Percentiles rank a stretch among this genome's conserved stretches.
Conservation (phyloP, 179 eudicot genomes). For the Actinidia arguta region DNA sequence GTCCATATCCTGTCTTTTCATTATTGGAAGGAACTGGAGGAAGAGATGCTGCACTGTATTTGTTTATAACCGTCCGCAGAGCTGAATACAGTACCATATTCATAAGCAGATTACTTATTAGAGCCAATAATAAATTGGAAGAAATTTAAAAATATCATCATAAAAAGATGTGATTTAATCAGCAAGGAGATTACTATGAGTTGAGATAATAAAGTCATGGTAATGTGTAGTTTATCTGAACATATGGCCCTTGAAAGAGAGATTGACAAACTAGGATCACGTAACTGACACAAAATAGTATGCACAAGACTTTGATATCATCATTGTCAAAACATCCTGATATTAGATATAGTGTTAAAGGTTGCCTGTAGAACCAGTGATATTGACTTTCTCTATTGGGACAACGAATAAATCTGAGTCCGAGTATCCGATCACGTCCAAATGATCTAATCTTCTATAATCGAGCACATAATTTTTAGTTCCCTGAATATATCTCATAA, state of each 20-base stretch:
- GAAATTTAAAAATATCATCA: slow-evolving; percentile 1
- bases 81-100: slow-evolving; percentile 50
- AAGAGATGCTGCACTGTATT: slow-evolving; percentile 55
- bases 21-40: slow-evolving; percentile 68
- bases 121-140: slow-evolving; percentile 2
- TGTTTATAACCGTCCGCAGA: slow-evolving; percentile 59
- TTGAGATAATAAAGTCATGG: background rate
- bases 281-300: background rate
- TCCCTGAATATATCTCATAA: too few species aligned
- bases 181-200: background rate
- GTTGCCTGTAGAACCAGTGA: background rate
- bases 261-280: background rate
- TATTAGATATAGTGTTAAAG: background rate
- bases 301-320: background rate
- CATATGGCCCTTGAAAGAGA: background rate
- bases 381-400: too few species aligned
- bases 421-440: too few species aligned
- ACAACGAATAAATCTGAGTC: too few species aligned
- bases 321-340: slow-evolving; percentile 5
- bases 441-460: too few species aligned
- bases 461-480: too few species aligned
- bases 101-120: background rate
- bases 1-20: slow-evolving; percentile 74
- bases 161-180: background rate
- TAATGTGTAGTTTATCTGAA: background rate